A percentile compares a stretch with the other conserved stretches of the same genome.
Conservation (phyloP, 306 rosid species). For the Prinsepia uniflora region DNA sequence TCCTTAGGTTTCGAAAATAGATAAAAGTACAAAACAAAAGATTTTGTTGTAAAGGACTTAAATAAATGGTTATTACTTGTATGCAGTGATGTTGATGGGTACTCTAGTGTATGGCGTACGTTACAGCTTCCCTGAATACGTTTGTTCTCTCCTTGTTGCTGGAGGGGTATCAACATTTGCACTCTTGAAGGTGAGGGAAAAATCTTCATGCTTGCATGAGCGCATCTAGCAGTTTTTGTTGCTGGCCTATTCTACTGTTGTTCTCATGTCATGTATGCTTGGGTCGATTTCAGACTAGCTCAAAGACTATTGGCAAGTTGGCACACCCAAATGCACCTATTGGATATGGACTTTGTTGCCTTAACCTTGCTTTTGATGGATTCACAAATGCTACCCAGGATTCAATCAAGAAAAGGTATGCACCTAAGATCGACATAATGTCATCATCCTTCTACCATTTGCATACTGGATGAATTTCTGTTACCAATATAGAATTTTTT, state of each 20-base stretch:
- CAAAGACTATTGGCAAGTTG: slow-evolving; percentile 83
- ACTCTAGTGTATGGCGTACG: slow-evolving; percentile 73
- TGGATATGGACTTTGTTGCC: slow-evolving; percentile 89
- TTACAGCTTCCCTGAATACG: slow-evolving; percentile 73
- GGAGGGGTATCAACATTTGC: slow-evolving; percentile 96
- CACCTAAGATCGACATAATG: background rate
- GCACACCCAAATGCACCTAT: slow-evolving; percentile 97
- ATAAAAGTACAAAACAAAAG: background rate
- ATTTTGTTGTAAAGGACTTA: background rate
- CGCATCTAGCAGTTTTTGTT: background rate
- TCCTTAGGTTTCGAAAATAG: background rate
- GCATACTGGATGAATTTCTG: background rate
- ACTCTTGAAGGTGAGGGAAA: slow-evolving; percentile 68
- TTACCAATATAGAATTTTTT: background rate
- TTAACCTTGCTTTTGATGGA: slow-evolving; percentile 97
- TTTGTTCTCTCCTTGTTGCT: slow-evolving; percentile 89
- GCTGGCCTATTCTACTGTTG: background rate
- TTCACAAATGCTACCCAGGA: slow-evolving; percentile 99
- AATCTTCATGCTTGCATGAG: background rate
- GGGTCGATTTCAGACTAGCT: slow-evolving; percentile 72
- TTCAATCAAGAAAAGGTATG: slow-evolving; percentile 75
- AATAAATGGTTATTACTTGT: slow-evolving; percentile 8
- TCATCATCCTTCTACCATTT: background rate
- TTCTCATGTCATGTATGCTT: slow-evolving; percentile 12
- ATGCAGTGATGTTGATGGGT: slow-evolving; percentile 98